Evolutionary conservation across 306 rosid species (phyloP).

Genomic region (Sechiopsis laciniata): DNA sequence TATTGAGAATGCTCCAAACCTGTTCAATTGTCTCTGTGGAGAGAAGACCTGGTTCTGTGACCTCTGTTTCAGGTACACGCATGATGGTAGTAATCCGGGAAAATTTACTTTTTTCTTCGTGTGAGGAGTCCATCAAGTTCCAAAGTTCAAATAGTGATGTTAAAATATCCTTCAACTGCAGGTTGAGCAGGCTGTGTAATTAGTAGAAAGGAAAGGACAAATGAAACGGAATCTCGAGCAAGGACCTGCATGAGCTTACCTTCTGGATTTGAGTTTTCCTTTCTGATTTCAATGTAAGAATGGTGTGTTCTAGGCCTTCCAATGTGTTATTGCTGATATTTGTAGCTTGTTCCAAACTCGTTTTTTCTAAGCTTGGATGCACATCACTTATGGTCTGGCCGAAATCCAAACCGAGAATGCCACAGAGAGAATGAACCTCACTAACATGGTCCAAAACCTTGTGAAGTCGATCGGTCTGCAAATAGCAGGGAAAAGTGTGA

Average conservation of each 20-base stretch:
- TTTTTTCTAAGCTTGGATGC: constrained; percentile 80
- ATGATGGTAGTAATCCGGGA: constrained; percentile 47
- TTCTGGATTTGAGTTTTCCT: constrained; percentile 63
- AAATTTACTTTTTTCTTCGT: constrained; percentile 64
- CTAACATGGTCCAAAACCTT: constrained; percentile 78
- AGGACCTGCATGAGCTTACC: constrained; percentile 37
- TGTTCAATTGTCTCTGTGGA: constrained; percentile 63
- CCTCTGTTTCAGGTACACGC: constrained; percentile 51
- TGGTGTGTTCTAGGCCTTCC: constrained; percentile 80
- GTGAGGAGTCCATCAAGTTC: constrained; percentile 96
- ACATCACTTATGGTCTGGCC: constrained; percentile 75
- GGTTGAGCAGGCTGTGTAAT: constrained; percentile 17
- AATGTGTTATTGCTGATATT: constrained; percentile 78
- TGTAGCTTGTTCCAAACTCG: constrained; percentile 63
- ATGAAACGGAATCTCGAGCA: constrained; percentile 12
- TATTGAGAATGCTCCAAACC: constrained; percentile 39
- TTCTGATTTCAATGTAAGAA: constrained; percentile 61
- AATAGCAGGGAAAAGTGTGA: background rate
- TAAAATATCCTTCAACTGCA: constrained; percentile 76
- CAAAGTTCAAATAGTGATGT: constrained; percentile 70
- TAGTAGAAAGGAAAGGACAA: background rate
- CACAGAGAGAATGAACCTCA: constrained; percentile 84
- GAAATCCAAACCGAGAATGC: constrained; percentile 82
- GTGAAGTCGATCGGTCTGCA: constrained; percentile 83
- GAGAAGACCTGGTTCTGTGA: constrained; percentile 63